Base-by-base conservation (phyloP, 2,329 filamentous ascomycete genomes). In the Venturia pyrina region DNA sequence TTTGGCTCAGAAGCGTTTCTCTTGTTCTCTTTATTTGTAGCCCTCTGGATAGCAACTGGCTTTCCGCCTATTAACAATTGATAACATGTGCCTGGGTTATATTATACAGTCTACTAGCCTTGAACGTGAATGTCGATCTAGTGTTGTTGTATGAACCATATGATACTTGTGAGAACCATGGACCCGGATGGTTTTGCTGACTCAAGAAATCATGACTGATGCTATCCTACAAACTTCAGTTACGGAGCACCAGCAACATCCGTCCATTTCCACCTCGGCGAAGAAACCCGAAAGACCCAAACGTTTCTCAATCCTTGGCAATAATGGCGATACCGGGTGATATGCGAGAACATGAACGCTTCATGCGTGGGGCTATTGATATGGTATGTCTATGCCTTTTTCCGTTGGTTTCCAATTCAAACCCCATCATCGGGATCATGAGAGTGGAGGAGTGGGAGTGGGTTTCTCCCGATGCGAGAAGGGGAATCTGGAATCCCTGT, bases 281-380 rank as follows among this genome's bases (percentile, higher is more conserved):
- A 5, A 43, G 15, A 43, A 43, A 15, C 11, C 28, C 4, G 28
- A 28, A 28, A 15, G 41, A 1, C 11, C 41, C 15, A 13, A 40
- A 40, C 5, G 8, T 40, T 17, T 43, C 41, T 43, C 41, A 5
- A 43, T 11, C 15, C 15, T 43, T 32, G 17, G 34, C 15, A 62
- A 28, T 4, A 28, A 28, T 62, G 60, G 63, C 41, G 3, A 34
- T 65, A 15, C 63, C 63, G 6, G 63, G 63, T 19, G 50, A 65
- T 34, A 57, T 65, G 7, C n/a, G 44, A 37, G 21, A 57, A 41
- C 83, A 86, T 75, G 81, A 82, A 70, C 74, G 76, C 71, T 96
- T 92, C 78, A 96, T 96, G 86, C 85, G 88, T 70, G 88, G 93
- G 75, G 93, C 93, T 68, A 83, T 97, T 70, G 83, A 87, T 70